Percentiles rank a stretch among this genome's conserved stretches.
phyloP scores from a whole-genome alignment of 1,284 basidiomycete genomes.

The Fomitopsis schrenkii region DNA sequence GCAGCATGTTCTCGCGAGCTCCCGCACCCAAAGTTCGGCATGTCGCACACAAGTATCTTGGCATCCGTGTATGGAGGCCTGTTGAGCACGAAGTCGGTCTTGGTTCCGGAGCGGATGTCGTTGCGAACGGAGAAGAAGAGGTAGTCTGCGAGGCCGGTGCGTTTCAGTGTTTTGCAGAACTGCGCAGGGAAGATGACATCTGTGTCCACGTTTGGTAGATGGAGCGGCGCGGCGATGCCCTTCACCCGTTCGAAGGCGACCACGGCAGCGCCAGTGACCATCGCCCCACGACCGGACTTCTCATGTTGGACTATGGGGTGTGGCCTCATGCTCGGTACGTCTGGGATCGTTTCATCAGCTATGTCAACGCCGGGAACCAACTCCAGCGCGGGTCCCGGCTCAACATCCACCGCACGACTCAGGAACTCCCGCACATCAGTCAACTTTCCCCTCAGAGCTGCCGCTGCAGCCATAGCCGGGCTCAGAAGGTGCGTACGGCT shows the following conservation, averaged over 20 bases:
- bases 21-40: slow-evolving; percentile 93
- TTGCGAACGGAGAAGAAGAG: slow-evolving; percentile 85
- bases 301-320: slow-evolving; percentile 51
- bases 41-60: slow-evolving; percentile 86
- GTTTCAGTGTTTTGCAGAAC: slow-evolving; percentile 93
- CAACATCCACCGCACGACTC: slow-evolving; percentile 36
- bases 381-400: slow-evolving; percentile 57
- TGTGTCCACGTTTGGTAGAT: slow-evolving; percentile 92
- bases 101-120: slow-evolving; percentile 73
- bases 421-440: slow-evolving; percentile 87
- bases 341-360: slow-evolving; percentile 29
- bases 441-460: slow-evolving; percentile 85
- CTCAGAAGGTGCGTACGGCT: slow-evolving; percentile 92
- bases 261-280: slow-evolving; percentile 39
- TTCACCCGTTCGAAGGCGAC: slow-evolving; percentile 64
- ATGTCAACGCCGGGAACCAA: slow-evolving; percentile 69
- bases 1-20: slow-evolving; percentile 94
- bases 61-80: slow-evolving; percentile 77
- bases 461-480: slow-evolving; percentile 95
- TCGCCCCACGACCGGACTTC: slow-evolving; percentile 31
- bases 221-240: slow-evolving; percentile 86
- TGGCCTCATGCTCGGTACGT: slow-evolving; percentile 59
- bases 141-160: slow-evolving; percentile 88
- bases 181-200: slow-evolving; percentile 98
- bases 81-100: slow-evolving; percentile 90